Base-by-base conservation (phyloP, 1,139 yeast genomes). In the Candida frijolesensis region DNA sequence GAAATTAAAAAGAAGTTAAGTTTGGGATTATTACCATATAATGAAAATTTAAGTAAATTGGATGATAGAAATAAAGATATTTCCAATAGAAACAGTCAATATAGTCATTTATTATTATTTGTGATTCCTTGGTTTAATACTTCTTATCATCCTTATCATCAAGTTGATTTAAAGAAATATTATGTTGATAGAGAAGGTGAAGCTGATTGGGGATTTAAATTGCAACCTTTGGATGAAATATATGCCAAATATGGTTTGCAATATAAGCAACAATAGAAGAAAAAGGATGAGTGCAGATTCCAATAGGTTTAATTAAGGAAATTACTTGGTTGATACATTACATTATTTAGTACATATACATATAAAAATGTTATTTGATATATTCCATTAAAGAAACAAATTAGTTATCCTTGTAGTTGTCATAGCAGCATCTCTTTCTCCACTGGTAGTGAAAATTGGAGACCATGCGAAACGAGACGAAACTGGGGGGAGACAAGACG, bases 91-190 rank as follows among this genome's bases (percentile, higher is more conserved):
- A 87, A 88, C 75, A 86, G 96, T 22, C 88, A 85, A 60, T 85
- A 84, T 65, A 83, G 96, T 8, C 84, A 83, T 61, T 69, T 82
- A 53, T 72, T 78, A 51, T 65, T 85, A 61, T 83, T 85, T 51
- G 65, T 87, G 56, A 70, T 89, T 61, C 96, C 96, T 37, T 86
- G 92, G 91, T 88, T 89, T 76, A 89, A 89, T 71, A 72, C 87
- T 57, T 91, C 85, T 46, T 72, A 84, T 64, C 96, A 89, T 68
- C 91, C 89, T 60, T 86, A 84, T 72, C 96, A 89, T 67, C 96
- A 95, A 35, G 85, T 87, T 51, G 87, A 85, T 64, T 74, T 87
- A 52, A 74, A 78, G 58, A 85, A 82, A 65, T 87, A 87, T 67
- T 85, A 85, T 66, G 89, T 83, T 67, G 79, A 78, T 48, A 76